A percentile compares a stretch with the other conserved stretches of the same genome.
phyloP scores from a whole-genome alignment of 495 filamentous ascomycete genomes.

The Venustampulla echinocandica region DNA sequence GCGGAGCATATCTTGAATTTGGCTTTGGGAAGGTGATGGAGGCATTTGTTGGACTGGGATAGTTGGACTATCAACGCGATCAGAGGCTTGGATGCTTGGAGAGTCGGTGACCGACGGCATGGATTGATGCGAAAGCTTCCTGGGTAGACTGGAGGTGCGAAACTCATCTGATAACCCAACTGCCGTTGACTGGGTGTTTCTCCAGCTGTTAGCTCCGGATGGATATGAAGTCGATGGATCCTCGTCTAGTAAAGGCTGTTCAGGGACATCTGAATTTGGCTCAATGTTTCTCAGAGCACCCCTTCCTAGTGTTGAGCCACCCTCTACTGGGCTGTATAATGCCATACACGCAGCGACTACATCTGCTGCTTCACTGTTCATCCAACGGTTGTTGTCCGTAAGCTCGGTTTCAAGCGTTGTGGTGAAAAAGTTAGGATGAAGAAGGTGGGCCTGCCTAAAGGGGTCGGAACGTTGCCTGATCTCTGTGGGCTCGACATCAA shows the following conservation, averaged over 20 bases:
- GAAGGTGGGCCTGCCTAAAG: constrained; percentile 55
- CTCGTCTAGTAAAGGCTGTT: constrained; percentile 15
- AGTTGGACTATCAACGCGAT: constrained; percentile 46
- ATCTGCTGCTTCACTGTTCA: constrained; percentile 62
- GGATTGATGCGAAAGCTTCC: constrained; percentile 15
- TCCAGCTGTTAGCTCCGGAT: constrained; percentile 26
- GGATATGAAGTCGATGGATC: constrained; percentile 8
- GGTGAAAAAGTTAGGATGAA: constrained; percentile 68
- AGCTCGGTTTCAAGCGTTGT: constrained; percentile 64
- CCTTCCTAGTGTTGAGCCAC: constrained; percentile 7
- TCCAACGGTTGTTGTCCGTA: constrained; percentile 58
- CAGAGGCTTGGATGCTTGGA: constrained; percentile 30
- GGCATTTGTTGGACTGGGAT: constrained; percentile 39
- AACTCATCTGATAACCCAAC: constrained; percentile 25
- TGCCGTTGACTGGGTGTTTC: constrained; percentile 39
- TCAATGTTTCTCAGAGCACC: constrained; percentile 8
- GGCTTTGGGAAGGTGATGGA: constrained; percentile 34
- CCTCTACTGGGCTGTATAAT: constrained; percentile 27
- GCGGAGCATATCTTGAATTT: constrained; percentile 46
- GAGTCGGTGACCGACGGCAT: constrained; percentile 26
- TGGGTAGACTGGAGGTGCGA: constrained; percentile 6
- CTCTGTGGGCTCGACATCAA: constrained; percentile 63
- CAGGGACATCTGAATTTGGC: constrained; percentile 19
- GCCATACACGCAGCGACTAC: constrained; percentile 62
- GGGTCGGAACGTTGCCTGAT: constrained; percentile 58